Base-by-base conservation (phyloP, 208 protist species). In the Balamuthia mandrillaris region DNA sequence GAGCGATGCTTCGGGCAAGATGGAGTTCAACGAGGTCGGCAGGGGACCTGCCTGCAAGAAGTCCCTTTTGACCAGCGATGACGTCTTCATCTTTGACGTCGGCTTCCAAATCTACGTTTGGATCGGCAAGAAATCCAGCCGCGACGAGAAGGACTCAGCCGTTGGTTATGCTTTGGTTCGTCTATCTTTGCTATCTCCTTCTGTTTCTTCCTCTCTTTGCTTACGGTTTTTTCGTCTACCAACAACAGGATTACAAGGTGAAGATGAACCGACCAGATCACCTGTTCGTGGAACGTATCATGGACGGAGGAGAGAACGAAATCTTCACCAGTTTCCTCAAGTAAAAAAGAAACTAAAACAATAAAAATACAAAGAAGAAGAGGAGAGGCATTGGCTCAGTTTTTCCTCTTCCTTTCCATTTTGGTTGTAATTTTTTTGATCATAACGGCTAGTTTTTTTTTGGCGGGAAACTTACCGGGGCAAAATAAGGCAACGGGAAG, bases 71-170 rank as follows among this genome's bases (percentile, higher is more conserved):
- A 12, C 7, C 14, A 1, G 37, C 3, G n/a, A 72, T 21, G 61
- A 72, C 37, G 61, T 72, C 1, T 72, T 72, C 61, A 72, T 72
- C 61, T 14, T n/a, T 41, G 61, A 72, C 33, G 18, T 72, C 37
- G 61, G 61, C 61, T 72, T 72, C 61, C 61, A 72, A 21, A 72
- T 72, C 37, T 72, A 49, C 61, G 24, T 41, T 12, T 72, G 61
- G 61, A 72, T 72, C 9, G 61, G 61, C 61, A 72, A 72, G 61
- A 72, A 72, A 27, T 33, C 61, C 35, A 35, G n/a, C 5, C 61
- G 61, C 61, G 61, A 72, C 3, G 61, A 72, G 37, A 33, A 41
- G n/a, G 61, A 72, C 37, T 2, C 12, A 41, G 61, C 61, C 37
- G 61, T 72, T n/a, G 61, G 61, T 27, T 72, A 72, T 41, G 61